Percentiles rank a stretch among this genome's conserved stretches.
Evolutionary conservation across 2,329 filamentous ascomycete species (phyloP).

Genomic region (Lasiodiplodia gonubiensis): DNA sequence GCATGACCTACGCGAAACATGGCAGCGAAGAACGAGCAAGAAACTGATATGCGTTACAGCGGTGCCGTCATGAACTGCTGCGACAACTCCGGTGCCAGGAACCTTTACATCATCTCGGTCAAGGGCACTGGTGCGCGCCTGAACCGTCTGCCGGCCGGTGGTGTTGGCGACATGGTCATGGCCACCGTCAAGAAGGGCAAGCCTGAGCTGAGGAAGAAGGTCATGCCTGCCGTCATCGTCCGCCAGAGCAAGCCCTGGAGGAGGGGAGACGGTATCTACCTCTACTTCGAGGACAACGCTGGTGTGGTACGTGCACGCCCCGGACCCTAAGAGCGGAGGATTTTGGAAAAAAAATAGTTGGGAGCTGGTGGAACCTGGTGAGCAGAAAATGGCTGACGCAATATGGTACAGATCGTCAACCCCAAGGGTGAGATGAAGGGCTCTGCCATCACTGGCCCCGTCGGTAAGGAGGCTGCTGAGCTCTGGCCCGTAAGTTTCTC

Average conservation of each 20-base stretch:
- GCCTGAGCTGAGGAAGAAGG: conserved; percentile 99
- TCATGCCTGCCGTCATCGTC: conserved; percentile 99
- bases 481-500: conserved; percentile 85
- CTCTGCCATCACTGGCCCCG: conserved; percentile 97
- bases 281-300: conserved; percentile 99
- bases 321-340: not conserved
- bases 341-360: not conserved
- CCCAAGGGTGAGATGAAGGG: conserved; percentile 99
- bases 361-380: conserved; percentile 5
- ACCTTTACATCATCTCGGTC: conserved; percentile 99
- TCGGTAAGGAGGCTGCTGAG: conserved; percentile 99
- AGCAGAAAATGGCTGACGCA: conserved; percentile 31
- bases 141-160: conserved; percentile 94
- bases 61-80: conserved; percentile 99
- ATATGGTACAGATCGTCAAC: conserved; percentile 83
- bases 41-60: conserved; percentile 58
- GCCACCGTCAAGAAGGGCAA: conserved; percentile 99
- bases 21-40: conserved; percentile 29
- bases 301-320: conserved; percentile 77
- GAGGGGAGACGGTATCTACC: conserved; percentile 96
- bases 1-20: conserved; percentile 23
- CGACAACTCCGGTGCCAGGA: conserved; percentile 98
- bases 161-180: conserved; percentile 99
- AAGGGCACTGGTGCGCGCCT: conserved; percentile 97
- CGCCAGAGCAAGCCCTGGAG: conserved; percentile 99